Percentiles rank a stretch among this genome's conserved stretches.
Evolutionary conservation across 2,329 filamentous ascomycete species (phyloP).

Genomic region (Trichoderma sp.): DNA sequence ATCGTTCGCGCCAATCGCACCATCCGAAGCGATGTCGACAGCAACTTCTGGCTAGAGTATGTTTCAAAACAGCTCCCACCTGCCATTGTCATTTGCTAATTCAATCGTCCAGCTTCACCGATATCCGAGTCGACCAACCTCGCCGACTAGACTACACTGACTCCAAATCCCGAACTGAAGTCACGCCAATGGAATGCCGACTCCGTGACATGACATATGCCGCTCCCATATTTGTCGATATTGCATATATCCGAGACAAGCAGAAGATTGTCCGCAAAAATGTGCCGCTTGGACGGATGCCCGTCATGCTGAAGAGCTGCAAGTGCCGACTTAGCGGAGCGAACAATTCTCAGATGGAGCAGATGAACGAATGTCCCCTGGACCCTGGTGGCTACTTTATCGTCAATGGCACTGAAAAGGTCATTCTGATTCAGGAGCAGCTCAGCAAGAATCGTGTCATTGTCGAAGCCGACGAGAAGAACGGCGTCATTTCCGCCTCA

Average conservation of each 20-base stretch:
- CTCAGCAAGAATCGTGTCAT: slow-evolving; percentile 99
- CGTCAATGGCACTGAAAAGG: slow-evolving; percentile 95
- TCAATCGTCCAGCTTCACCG: slow-evolving; percentile 58
- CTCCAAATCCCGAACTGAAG: slow-evolving; percentile 65
- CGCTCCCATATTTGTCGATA: slow-evolving; percentile 89
- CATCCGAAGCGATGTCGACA: slow-evolving; percentile 88
- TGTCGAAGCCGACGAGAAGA: slow-evolving; percentile 89
- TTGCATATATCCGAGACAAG: slow-evolving; percentile 82
- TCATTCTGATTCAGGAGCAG: slow-evolving; percentile 97
- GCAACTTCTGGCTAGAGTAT: slow-evolving; percentile 82
- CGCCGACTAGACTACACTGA: slow-evolving; percentile 75
- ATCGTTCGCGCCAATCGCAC: slow-evolving; percentile 89
- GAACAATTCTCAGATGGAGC: slow-evolving; percentile 82
- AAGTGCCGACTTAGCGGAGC: slow-evolving; percentile 85
- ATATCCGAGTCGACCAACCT: slow-evolving; percentile 83
- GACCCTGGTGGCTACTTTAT: slow-evolving; percentile 98
- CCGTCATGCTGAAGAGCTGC: slow-evolving; percentile 94
- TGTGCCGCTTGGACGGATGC: slow-evolving; percentile 84
- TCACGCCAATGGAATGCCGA: slow-evolving; percentile 95
- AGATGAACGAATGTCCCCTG: slow-evolving; percentile 90
- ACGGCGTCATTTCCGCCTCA: slow-evolving; percentile 89
- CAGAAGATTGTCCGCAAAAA: slow-evolving; percentile 71
- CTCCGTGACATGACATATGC: slow-evolving; percentile 97
- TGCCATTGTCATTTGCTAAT: slow-evolving; percentile 3
- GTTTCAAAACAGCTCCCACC: slow-evolving; percentile 26